Evolutionary conservation across 2,329 filamentous ascomycete genomes (phyloP), one percentile per base, ranked within the genome.

Genomic region (Epichloe uncinata): DNA sequence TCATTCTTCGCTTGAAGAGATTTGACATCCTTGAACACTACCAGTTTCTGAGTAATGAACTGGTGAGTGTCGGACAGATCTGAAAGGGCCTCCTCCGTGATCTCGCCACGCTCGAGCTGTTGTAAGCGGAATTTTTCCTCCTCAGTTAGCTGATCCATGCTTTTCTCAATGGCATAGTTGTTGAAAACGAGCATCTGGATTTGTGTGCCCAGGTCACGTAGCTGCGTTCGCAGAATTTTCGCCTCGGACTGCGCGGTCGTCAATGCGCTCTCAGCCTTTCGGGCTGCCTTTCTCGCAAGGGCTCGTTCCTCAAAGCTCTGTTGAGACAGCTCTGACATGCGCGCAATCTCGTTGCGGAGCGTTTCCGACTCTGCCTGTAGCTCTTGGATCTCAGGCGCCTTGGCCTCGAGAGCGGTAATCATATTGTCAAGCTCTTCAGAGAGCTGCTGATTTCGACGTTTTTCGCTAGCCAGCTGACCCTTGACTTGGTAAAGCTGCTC

Each of bases 101-200:
- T 72, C 58, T 93, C 82, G 48, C 88, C 85, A 52, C 79, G 78
- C 54, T 87, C 84, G 7, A 95, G 75, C 55, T 84, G 83, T 63
- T 94, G 81, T 37, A 95, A 75, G 52, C 88, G 84, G 44, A 80
- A 72, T 20, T 80, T 79, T 57, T 95, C 87, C 53, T 87, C 82
- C 0, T 80, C 73, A 6, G 76, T 81, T 44, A 94, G 74, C 50
- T 82, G 75, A 38, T 84, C 82, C 44, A 85, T 68, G 22, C 90
- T 91, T 64, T 87, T 85, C 59, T 95, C 86, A 49, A 82, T 80
- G 18, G 87, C 81, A 60, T 94, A 84, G 51, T 89, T 77, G 65
- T 95, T 91, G 66, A 94, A 86, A 4, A 96, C 76, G 6, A 98
- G 77, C 61, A 95, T 83, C 64, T 95, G 94, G 55, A 96, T 80